phyloP scores from a whole-genome alignment of 192 early-diverging fungal species.

The Coemansia sp. region DNA sequence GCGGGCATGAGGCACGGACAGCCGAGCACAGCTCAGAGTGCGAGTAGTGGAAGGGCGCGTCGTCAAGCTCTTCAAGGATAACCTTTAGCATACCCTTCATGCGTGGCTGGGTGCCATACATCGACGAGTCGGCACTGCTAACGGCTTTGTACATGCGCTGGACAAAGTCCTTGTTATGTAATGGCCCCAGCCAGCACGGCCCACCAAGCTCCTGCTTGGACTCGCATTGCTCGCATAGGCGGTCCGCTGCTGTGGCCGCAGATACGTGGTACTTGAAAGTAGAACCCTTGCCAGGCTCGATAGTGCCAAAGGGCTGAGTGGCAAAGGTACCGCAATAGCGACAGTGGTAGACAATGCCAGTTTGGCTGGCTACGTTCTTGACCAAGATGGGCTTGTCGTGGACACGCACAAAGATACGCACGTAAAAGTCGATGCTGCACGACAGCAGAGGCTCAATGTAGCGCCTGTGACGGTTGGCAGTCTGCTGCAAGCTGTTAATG shows the following conservation, averaged over 20 bases:
- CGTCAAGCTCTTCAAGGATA: constrained; percentile 69
- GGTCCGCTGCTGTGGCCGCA: constrained; percentile 62
- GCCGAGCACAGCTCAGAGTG: constrained; percentile 67
- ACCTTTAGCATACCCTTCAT: constrained; percentile 97
- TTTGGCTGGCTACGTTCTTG: constrained; percentile 81
- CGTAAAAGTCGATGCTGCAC: constrained; percentile 97
- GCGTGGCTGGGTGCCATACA: constrained; percentile 79
- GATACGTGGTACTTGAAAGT: constrained; percentile 65
- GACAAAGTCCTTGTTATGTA: constrained; percentile 87
- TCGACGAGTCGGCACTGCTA: constrained; percentile 50
- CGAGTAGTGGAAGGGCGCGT: constrained; percentile 82
- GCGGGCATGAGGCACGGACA: constrained; percentile 74
- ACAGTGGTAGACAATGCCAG: constrained; percentile 82
- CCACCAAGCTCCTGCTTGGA: constrained; percentile 79
- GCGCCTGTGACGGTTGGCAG: constrained; percentile 81
- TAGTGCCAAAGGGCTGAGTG: constrained; percentile 74
- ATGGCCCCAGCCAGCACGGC: constrained; percentile 81
- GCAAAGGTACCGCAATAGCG: constrained; percentile 74
- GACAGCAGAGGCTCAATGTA: constrained; percentile 87
- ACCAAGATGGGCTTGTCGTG: constrained; percentile 68
- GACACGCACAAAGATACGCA: constrained; percentile 94
- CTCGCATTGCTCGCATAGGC: constrained; percentile 74
- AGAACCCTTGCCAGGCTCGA: constrained; percentile 54
- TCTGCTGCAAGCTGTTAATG: constrained; percentile 76
- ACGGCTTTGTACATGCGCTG: constrained; percentile 75